Evolutionary conservation across 768 basidiomycete genomes (phyloP).

Genomic region (Russula griseocarnosa): DNA sequence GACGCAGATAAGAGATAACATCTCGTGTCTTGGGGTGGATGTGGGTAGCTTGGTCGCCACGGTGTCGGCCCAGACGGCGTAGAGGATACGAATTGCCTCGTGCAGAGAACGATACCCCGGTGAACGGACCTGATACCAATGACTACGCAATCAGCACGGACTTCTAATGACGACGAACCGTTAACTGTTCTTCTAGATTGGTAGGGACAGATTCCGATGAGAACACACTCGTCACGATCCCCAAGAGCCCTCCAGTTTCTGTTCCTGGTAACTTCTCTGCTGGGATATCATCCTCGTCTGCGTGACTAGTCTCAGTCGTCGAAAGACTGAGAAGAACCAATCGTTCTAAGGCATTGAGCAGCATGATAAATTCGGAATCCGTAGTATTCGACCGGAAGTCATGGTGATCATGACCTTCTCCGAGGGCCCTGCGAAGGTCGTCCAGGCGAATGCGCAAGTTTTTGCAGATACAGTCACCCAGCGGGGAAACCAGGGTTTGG

Average conservation of each 20-base stretch:
- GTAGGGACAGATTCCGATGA: slow-evolving; percentile 57
- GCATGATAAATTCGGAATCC: slow-evolving; percentile 79
- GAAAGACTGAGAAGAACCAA: slow-evolving; percentile 70
- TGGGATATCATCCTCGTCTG: slow-evolving; percentile 53
- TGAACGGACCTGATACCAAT: slow-evolving; percentile 53
- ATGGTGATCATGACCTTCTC: slow-evolving; percentile 35
- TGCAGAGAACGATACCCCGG: slow-evolving; percentile 73
- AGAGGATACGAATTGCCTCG: slow-evolving; percentile 76
- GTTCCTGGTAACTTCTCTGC: slow-evolving; percentile 48
- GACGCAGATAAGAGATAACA: slow-evolving; percentile 60
- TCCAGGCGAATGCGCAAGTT: slow-evolving; percentile 57
- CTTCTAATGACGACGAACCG: slow-evolving; percentile 41
- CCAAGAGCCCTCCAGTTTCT: slow-evolving; percentile 68
- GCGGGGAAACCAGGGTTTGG: slow-evolving; percentile 60
- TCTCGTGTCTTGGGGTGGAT: slow-evolving; percentile 60
- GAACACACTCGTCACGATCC: slow-evolving; percentile 91
- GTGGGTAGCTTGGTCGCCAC: slow-evolving; percentile 45
- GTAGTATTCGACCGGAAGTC: slow-evolving; percentile 53
- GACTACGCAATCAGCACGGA: not conserved
- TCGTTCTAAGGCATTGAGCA: slow-evolving; percentile 81
- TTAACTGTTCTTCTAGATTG: slow-evolving; percentile 51
- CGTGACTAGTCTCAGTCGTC: slow-evolving; percentile 44
- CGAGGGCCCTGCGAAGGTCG: slow-evolving; percentile 40
- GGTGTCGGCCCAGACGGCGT: slow-evolving; percentile 66
- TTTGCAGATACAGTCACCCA: slow-evolving; percentile 75